Base-by-base conservation (phyloP, 148 eudicot species). In the Camellia sinensis region DNA sequence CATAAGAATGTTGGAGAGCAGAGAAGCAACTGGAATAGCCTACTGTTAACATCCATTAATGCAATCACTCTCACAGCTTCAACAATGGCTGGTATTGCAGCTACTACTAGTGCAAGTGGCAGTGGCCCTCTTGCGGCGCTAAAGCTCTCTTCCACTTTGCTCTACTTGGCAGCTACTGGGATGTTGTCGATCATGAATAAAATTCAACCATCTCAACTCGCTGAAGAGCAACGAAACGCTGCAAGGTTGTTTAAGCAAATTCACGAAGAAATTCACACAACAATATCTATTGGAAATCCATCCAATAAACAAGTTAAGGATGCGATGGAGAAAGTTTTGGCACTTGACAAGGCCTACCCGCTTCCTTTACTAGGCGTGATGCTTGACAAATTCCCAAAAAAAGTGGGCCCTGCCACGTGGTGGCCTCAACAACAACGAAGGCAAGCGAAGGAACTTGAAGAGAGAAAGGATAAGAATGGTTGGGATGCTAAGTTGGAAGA, bases 141-240 rank as follows among this genome's bases (percentile, higher is more conserved):
- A n/a, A 90, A 82, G 83, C 74, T 89, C 54, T 82, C 92, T 19
- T 85, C 92, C 0, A 81, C 87, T 37, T 8, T 83, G 9, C 59
- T 92, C 57, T 92, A 85, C 75, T 66, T 82, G 56, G 89, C 92
- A 0, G 92, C 88, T 0, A 82, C 94, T 0, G 90, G 90, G 2
- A 70, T 92, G 40, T 69, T 89, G 9, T 13, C 80, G 6, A 81
- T 90, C 0, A 82, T 91, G 91, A 93, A 87, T 77, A 89, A 85
- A 80, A 86, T 91, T 48, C 94, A 92, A 71, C 97, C 97, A 2
- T 92, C 94, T 2, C 97, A 92, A 77, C 81, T 92, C 0, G 97
- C 85, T 0, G 92, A 93, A 45, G 97, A 93, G 75, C 94, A 93
- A 61, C 73, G 94, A 48, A 93, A 91, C 46, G 89, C 93, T 0